Evolutionary conservation across 129 eudicot species (phyloP), one percentile per base, ranked within the genome.

Genomic region (Dittrichia graveolens): DNA sequence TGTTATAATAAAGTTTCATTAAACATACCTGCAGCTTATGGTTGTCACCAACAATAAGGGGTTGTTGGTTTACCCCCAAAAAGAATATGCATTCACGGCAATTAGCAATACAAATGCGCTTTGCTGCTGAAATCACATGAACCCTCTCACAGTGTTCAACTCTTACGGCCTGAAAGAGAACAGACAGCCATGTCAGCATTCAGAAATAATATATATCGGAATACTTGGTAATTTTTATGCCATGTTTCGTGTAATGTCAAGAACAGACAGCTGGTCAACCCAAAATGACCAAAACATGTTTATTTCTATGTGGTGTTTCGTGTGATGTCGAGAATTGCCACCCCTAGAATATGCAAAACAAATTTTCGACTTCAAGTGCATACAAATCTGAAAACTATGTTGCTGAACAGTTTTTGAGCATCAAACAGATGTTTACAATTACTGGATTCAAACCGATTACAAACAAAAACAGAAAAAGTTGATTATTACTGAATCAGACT

Each of bases 121-220:
- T 94, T 58, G 99, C 88, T 8, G 97, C 97, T 48, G 81, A 73
- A 75, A 94, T 94, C 63, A 94, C 83, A 79, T 94, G 99, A 83
- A 94, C 97, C 75, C 99, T 87, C 80, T 94, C 99, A 78, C 99
- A 94, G 65, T 94, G 99, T 80, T 94, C 97, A 65, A 94, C 72
- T 90, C 99, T 86, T 72, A 94, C 88, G 74, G 97, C 99, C 99
- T 94, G 85, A 69, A 76, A 69, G 43, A 65, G 38, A 74, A 16
- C 48, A 24, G 49, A 73, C 6, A 9, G 8, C 11, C n/a, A 13
- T 61, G 56, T 38, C 74, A 46, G 42, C 74, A 61, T 47, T 53
- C 42, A 61, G 48, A 47, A 19, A 19, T 45, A 65, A 41, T 63
- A 42, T 16, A 63, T 40, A 10, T 44, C 4, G 13, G 4, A 35